Evolutionary conservation across 1,139 yeast genomes (phyloP).

Genomic region (Blastobotrys petasosporus): DNA sequence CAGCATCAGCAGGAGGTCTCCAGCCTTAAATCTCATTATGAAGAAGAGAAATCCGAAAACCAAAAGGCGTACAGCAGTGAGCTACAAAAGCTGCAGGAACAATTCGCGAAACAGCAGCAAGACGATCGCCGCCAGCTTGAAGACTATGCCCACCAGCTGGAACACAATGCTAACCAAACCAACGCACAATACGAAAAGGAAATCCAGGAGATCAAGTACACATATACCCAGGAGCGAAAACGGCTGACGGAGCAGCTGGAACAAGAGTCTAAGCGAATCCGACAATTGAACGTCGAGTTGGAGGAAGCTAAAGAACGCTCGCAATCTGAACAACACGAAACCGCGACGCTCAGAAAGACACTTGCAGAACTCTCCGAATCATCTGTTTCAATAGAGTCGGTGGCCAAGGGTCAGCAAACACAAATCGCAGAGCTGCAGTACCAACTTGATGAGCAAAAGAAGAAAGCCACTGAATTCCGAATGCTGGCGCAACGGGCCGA

Average conservation of each 20-base stretch:
- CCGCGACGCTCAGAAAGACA: conserved; percentile 22
- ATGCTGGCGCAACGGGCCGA: conserved; percentile 17
- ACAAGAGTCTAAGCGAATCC: conserved; percentile 16
- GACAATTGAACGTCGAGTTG: conserved; percentile 22
- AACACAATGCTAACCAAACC: background rate
- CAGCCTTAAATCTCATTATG: background rate
- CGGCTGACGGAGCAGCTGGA: conserved; percentile 9
- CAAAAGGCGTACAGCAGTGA: conserved; percentile 3
- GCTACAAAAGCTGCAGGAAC: background rate
- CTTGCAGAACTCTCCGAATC: conserved; percentile 17
- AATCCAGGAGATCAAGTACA: conserved; percentile 11
- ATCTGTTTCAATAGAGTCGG: conserved; percentile 17
- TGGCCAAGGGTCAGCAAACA: conserved; percentile 17
- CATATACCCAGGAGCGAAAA: conserved; percentile 18
- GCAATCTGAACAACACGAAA: conserved; percentile 29
- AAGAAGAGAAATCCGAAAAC: background rate
- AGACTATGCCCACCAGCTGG: conserved; percentile 1
- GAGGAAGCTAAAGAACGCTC: conserved; percentile 25
- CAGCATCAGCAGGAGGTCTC: background rate
- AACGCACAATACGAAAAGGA: no score
- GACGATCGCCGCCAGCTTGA: conserved; percentile 5
- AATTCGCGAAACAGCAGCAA: conserved; percentile 10
- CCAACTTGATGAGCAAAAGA: conserved; percentile 17
- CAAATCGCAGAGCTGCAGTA: conserved; percentile 22
- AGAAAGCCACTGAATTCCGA: conserved; percentile 17